These are phyloP conservation scores for Marasmius fiardii DNA, from an alignment of 1,284 basidiomycete genomes.

Conservation along the genomic window DNA sequence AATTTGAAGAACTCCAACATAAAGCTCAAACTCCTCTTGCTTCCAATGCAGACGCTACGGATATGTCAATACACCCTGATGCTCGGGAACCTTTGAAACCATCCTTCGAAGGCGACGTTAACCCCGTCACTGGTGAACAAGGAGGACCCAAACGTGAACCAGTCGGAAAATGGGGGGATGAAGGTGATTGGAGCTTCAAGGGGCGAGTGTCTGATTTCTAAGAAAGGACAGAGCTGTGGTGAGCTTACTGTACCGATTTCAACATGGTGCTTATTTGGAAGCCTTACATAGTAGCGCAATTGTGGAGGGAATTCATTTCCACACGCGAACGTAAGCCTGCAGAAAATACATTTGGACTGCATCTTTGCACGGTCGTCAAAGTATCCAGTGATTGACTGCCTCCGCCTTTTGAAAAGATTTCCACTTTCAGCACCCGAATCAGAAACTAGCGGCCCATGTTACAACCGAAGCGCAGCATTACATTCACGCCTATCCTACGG, in stretches of 20 bases:
- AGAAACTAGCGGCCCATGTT: too few species aligned
- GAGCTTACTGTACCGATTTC: background rate
- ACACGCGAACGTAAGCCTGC: too few species aligned
- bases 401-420: too few species aligned
- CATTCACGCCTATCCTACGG: too few species aligned
- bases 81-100: conserved; percentile 53
- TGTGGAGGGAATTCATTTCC: too few species aligned
- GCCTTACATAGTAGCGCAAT: too few species aligned
- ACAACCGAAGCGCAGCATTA: too few species aligned
- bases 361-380: too few species aligned
- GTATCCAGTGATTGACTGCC: too few species aligned
- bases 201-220: conserved; percentile 81
- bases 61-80: conserved; percentile 62
- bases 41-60: conserved; percentile 22
- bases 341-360: too few species aligned
- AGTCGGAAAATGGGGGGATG: conserved; percentile 53
- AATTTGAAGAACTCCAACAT: conserved; percentile 74
- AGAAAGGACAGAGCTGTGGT: background rate
- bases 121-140: conserved; percentile 71
- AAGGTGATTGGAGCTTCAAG: conserved; percentile 82
- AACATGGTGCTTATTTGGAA: too few species aligned
- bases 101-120: conserved; percentile 71
- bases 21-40: conserved; percentile 47
- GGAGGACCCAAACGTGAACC: conserved; percentile 79
- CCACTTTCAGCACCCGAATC: too few species aligned